These are phyloP conservation scores for Trichophyton rubrum DNA, from an alignment of 2,329 filamentous ascomycete species.

Conservation along the genomic window DNA sequence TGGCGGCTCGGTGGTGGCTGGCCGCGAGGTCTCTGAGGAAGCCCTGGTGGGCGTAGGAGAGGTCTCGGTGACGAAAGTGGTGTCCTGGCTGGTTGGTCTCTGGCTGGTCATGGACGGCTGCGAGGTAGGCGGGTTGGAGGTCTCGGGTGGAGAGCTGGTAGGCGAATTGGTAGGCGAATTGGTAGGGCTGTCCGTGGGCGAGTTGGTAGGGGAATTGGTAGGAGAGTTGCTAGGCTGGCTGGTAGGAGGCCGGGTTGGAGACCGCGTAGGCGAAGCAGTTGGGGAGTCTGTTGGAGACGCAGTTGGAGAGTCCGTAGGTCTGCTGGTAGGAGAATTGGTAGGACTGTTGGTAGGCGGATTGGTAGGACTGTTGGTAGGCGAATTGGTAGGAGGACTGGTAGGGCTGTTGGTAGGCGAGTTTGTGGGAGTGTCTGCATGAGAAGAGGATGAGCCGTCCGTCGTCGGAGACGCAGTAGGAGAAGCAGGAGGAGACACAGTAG, in stretches of 20 bases:
- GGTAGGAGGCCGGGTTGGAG: background rate
- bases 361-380: background rate
- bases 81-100: constrained; percentile 9
- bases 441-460: background rate
- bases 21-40: background rate
- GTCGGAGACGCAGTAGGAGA: background rate
- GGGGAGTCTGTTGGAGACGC: background rate
- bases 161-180: constrained; percentile 1
- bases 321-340: background rate
- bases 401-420: background rate
- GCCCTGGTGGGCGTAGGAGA: background rate
- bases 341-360: background rate
- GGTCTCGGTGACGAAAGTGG: constrained; percentile 6
- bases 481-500: constrained; percentile 5
- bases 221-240: background rate
- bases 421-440: background rate
- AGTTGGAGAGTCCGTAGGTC: background rate
- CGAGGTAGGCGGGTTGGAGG: background rate
- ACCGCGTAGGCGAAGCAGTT: background rate
- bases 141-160: constrained; percentile 7
- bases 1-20: background rate
- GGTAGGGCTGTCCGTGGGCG: background rate
- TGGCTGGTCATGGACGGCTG: constrained; percentile 2
- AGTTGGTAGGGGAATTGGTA: background rate
- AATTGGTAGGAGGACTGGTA: background rate